Conservation (phyloP, 2,329 filamentous ascomycete genomes). For the Xylaria sp. region DNA sequence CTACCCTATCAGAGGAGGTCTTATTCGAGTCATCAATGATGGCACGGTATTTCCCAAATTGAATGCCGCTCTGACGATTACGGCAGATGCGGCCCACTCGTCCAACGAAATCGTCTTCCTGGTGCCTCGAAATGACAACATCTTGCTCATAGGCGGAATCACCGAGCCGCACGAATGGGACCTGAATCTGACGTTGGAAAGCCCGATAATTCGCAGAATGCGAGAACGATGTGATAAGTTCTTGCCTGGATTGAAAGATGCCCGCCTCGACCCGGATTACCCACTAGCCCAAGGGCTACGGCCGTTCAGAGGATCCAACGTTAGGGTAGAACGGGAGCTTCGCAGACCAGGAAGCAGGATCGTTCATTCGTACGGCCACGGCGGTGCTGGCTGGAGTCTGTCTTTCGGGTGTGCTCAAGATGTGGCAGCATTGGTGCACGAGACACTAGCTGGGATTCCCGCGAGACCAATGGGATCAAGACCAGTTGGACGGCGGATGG, state of each 20-base stretch:
- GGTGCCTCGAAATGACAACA: slow-evolving; percentile 57
- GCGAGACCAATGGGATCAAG: slow-evolving; percentile 48
- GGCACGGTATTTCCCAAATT: slow-evolving; percentile 55
- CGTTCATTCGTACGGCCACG: slow-evolving; percentile 58
- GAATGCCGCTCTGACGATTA: slow-evolving; percentile 53
- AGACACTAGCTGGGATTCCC: slow-evolving; percentile 47
- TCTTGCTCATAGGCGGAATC: slow-evolving; percentile 55
- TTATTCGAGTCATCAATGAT: slow-evolving; percentile 59
- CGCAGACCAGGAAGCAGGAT: slow-evolving; percentile 50
- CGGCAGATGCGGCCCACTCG: slow-evolving; percentile 51
- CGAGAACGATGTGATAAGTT: slow-evolving; percentile 56
- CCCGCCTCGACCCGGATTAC: slow-evolving; percentile 53
- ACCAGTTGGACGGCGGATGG: slow-evolving; percentile 39
- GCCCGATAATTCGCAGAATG: slow-evolving; percentile 55
- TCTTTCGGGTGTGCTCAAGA: slow-evolving; percentile 55
- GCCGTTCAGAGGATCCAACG: slow-evolving; percentile 53
- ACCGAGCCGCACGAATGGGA: slow-evolving; percentile 51
- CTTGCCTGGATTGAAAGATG: slow-evolving; percentile 54
- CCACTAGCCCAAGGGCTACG: slow-evolving; percentile 57
- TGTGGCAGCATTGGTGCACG: slow-evolving; percentile 50
- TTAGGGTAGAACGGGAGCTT: slow-evolving; percentile 57
- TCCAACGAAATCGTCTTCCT: slow-evolving; percentile 56
- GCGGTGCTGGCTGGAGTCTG: slow-evolving; percentile 56
- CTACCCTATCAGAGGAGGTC: slow-evolving; percentile 56
- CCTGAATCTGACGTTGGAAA: slow-evolving; percentile 53